phyloP scores from a whole-genome alignment of 169 alveolate species.

The Cystoisospora suis region DNA sequence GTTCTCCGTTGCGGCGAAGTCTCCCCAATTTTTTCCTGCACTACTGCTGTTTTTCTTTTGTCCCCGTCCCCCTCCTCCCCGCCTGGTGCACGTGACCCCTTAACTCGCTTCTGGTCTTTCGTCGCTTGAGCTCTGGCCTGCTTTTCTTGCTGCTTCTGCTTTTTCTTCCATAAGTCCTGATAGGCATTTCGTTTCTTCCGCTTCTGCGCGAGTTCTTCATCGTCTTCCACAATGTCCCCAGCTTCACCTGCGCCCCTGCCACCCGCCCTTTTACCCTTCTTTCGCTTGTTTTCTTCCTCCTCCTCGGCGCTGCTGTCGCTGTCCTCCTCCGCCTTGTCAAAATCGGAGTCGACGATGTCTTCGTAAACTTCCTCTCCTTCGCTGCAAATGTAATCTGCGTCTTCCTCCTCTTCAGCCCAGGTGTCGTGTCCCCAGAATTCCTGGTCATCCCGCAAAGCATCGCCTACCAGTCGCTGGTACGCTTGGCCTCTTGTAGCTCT shows the following conservation, averaged over 20 bases:
- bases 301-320: slow-evolving; percentile 39
- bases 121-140: slow-evolving; percentile 10
- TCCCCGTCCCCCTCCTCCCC: background rate
- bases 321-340: slow-evolving; percentile 76
- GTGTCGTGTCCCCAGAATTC: slow-evolving; percentile 85
- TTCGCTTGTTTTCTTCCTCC: background rate
- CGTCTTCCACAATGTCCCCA: background rate
- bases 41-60: background rate
- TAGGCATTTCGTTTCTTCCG: background rate
- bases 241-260: background rate
- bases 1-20: background rate
- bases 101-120: background rate
- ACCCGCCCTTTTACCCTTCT: background rate
- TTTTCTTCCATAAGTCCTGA: slow-evolving; percentile 4
- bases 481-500: slow-evolving; percentile 80
- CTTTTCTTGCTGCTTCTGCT: slow-evolving; percentile 1
- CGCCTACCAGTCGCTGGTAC: slow-evolving; percentile 79
- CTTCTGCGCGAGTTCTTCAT: background rate
- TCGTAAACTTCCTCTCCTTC: slow-evolving; percentile 86
- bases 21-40: background rate
- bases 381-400: slow-evolving; percentile 84
- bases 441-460: slow-evolving; percentile 82
- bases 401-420: slow-evolving; percentile 87
- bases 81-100: background rate
- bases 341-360: slow-evolving; percentile 83